A percentile compares a stretch with the other conserved stretches of the same genome.
These are phyloP conservation scores for Rhododendron simsii DNA, from an alignment of 148 eudicot genomes.

Conservation along the genomic window DNA sequence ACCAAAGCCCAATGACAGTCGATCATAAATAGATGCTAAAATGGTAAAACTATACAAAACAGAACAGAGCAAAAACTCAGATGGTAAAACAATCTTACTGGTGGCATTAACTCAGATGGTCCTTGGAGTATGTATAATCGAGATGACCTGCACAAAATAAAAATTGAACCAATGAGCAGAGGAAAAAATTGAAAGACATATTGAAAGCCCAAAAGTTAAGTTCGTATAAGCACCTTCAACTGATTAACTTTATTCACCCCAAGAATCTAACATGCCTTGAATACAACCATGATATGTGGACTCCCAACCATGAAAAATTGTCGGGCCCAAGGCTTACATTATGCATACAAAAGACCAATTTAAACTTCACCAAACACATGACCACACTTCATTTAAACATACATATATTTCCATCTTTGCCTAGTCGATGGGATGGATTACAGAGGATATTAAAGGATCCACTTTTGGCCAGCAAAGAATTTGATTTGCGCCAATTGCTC, in stretches of 20 bases:
- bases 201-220: not conserved
- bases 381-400: not conserved
- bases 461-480: not conserved
- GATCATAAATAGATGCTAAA: not conserved
- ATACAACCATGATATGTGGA: not conserved
- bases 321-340: not conserved
- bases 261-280: not conserved
- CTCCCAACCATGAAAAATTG: not conserved
- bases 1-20: not conserved
- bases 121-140: conserved; percentile 94
- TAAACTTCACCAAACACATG: not conserved
- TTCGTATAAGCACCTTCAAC: not conserved
- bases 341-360: not conserved
- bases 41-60: not conserved
- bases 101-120: conserved; percentile 89
- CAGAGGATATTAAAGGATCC: not conserved
- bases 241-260: not conserved
- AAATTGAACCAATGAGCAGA: conserved; percentile 4
- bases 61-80: not conserved
- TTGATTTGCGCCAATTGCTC: not conserved
- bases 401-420: not conserved
- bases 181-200: not conserved
- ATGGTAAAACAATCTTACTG: conserved; percentile 42
- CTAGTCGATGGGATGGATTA: not conserved
- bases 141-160: conserved; percentile 55